These are phyloP conservation scores for Sporobolus alterniflorus DNA, from an alignment of 202 grass and related monocot species.

Conservation along the genomic window DNA sequence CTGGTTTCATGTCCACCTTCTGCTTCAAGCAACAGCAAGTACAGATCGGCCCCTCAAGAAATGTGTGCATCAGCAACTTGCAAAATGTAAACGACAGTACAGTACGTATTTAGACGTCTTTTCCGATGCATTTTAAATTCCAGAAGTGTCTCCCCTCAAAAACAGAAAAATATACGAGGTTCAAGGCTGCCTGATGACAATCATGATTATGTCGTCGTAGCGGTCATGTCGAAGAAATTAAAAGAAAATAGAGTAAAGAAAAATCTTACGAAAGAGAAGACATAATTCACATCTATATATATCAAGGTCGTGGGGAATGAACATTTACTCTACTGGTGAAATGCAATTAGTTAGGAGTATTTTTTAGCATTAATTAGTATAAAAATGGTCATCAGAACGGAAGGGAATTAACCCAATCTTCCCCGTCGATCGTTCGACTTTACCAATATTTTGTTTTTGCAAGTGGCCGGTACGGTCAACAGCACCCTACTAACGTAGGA, in stretches of 20 bases:
- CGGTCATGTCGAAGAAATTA: background rate
- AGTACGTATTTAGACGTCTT: background rate
- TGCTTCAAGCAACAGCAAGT: slow-evolving; percentile 19
- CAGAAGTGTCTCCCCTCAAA: background rate
- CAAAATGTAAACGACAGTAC: slow-evolving; percentile 5
- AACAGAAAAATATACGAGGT: slow-evolving; percentile 16
- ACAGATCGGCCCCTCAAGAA: background rate
- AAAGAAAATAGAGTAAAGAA: background rate
- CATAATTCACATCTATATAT: too few relatives aligned
- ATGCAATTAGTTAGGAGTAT: too few relatives aligned
- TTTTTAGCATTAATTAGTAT: too few relatives aligned
- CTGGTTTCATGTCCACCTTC: slow-evolving; percentile 1
- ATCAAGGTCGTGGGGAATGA: too few relatives aligned
- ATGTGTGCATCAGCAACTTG: slow-evolving; percentile 10
- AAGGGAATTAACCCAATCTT: too few relatives aligned
- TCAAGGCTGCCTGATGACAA: background rate
- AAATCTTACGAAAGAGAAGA: background rate
- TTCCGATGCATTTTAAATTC: slow-evolving; percentile 21
- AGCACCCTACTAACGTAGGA: slow-evolving; percentile 20
- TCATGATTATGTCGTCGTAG: slow-evolving; percentile 5
- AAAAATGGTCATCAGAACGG: too few relatives aligned
- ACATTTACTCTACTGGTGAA: too few relatives aligned
- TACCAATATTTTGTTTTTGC: too few relatives aligned
- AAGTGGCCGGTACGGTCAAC: slow-evolving; percentile 6
- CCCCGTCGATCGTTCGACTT: too few relatives aligned